These are phyloP conservation scores for Picea glauca DNA, from an alignment of 75 land plant species.

Conservation along the genomic window DNA sequence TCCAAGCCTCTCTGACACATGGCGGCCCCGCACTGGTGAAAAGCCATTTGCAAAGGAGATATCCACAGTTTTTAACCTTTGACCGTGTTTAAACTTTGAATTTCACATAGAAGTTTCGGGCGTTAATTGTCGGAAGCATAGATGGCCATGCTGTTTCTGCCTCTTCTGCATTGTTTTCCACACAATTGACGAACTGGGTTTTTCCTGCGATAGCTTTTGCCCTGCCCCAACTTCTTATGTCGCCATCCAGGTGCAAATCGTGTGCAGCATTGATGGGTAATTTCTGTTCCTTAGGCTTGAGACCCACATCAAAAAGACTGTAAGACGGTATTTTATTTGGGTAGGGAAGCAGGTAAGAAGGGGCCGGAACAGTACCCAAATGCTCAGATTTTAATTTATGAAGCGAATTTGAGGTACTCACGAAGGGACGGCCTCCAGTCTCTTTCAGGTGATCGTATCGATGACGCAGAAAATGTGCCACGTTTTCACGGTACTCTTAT, in stretches of 20 bases:
- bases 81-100: too few species aligned
- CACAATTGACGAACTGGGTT: not conserved
- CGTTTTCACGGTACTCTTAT: constrained; percentile 8
- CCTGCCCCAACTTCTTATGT: not conserved
- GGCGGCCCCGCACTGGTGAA: not conserved
- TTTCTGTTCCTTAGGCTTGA: too few species aligned
- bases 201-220: not conserved
- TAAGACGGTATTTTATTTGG: not conserved
- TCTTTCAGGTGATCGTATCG: not conserved
- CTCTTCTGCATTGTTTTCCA: too few species aligned
- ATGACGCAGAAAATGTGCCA: constrained; percentile 1
- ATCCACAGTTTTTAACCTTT: too few species aligned
- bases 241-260: not conserved
- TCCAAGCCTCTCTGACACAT: not conserved
- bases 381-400: not conserved
- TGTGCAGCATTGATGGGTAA: not conserved
- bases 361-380: not conserved
- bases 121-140: not conserved
- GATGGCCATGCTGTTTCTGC: not conserved
- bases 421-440: not conserved
- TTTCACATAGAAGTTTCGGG: not conserved
- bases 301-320: not conserved
- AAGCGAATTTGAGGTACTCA: not conserved
- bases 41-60: not conserved
- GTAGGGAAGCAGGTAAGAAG: not conserved